A percentile compares a stretch with the other conserved stretches of the same genome.
phyloP scores from a whole-genome alignment of 2,329 filamentous ascomycete genomes.

The Ceratocystis cubensis region DNA sequence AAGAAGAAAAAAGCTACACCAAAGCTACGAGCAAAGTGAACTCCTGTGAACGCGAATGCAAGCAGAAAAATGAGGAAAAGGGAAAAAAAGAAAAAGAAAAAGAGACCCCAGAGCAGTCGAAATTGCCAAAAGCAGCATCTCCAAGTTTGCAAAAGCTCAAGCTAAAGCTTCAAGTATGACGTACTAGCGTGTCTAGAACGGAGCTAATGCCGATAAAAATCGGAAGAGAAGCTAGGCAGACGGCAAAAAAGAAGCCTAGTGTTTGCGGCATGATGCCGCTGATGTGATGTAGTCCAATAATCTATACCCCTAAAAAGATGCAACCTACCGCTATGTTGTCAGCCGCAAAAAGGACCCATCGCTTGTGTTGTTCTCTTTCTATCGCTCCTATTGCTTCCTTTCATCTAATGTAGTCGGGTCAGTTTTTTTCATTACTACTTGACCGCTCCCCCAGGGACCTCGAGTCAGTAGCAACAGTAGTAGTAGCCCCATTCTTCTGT shows the following conservation, averaged over 20 bases:
- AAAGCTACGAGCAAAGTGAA: too few relatives aligned
- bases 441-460: background rate
- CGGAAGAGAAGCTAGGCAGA: background rate
- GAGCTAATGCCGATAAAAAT: background rate
- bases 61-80: background rate
- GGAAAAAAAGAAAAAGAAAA: background rate
- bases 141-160: background rate
- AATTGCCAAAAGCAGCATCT: background rate
- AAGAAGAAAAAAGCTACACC: background rate
- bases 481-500: slow-evolving; percentile 22
- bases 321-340: background rate
- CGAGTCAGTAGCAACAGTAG: background rate
- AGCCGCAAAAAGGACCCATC: background rate
- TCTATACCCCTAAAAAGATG: background rate
- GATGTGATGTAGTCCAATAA: background rate
- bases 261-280: background rate
- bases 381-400: slow-evolving; percentile 4
- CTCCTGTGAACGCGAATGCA: too few relatives aligned
- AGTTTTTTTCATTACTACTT: background rate
- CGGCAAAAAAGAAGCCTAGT: background rate
- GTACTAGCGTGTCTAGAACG: background rate
- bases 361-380: background rate
- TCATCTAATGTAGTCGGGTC: background rate
- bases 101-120: background rate
- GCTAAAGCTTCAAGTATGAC: slow-evolving; percentile 1